A percentile compares a stretch with the other conserved stretches of the same genome.
Conservation (phyloP, 2,329 filamentous ascomycete genomes). For the Berkeleyomyces basicola region DNA sequence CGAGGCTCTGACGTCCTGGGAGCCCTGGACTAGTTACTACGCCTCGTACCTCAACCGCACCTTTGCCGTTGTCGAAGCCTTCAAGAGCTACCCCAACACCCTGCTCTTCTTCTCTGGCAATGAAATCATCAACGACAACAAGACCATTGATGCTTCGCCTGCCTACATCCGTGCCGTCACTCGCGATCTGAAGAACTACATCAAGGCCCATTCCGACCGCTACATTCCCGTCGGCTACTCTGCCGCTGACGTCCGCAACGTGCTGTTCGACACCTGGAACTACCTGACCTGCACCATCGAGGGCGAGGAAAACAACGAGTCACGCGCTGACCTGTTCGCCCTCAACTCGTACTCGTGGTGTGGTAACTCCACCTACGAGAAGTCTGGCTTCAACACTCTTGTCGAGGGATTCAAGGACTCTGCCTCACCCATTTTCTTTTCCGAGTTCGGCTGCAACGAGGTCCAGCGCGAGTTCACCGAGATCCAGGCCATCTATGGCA, state of each 20-base stretch:
- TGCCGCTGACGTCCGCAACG: constrained; percentile 58
- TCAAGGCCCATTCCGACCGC: constrained; percentile 52
- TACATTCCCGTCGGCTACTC: constrained; percentile 65
- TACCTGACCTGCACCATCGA: constrained; percentile 53
- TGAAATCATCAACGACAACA: constrained; percentile 55
- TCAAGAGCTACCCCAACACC: constrained; percentile 50
- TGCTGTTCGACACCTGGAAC: constrained; percentile 58
- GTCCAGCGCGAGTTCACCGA: constrained; percentile 60
- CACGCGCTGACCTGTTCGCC: constrained; percentile 57
- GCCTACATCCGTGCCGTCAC: constrained; percentile 62
- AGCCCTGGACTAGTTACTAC: constrained; percentile 45
- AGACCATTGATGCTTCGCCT: constrained; percentile 42
- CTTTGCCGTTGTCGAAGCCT: constrained; percentile 50
- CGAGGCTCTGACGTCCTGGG: constrained; percentile 36
- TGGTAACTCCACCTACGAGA: constrained; percentile 43
- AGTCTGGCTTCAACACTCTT: constrained; percentile 45
- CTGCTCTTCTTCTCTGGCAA: constrained; percentile 65
- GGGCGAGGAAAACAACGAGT: constrained; percentile 38
- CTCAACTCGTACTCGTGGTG: constrained; percentile 62
- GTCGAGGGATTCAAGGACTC: constrained; percentile 47
- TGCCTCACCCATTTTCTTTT: constrained; percentile 65
- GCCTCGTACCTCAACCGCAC: constrained; percentile 45
- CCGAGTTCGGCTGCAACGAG: constrained; percentile 65
- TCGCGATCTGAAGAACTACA: constrained; percentile 67
- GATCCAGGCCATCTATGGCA: constrained; percentile 53